Evolutionary conservation across 345 rosid species (phyloP).

Genomic region (Eucalyptus cloeziana): DNA sequence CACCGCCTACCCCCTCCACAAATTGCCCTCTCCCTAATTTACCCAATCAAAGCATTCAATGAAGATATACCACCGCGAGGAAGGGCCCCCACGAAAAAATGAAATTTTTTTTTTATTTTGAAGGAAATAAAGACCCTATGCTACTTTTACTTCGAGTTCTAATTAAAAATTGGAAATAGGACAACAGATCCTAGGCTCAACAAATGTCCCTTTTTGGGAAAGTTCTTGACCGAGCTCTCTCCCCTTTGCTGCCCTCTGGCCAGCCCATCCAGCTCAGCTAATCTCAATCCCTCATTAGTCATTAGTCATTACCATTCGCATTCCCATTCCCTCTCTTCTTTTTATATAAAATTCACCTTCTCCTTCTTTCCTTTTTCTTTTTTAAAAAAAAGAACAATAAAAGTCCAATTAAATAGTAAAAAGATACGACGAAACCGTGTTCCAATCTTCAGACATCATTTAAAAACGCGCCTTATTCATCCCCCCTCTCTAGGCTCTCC

Average conservation of each 20-base stretch:
- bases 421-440: neutral
- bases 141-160: neutral
- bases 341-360: neutral
- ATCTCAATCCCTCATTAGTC: neutral
- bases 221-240: neutral
- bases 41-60: neutral
- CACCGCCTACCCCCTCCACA: neutral
- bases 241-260: neutral
- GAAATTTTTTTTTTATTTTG: rapidly evolving
- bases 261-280: neutral
- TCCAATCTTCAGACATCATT: neutral
- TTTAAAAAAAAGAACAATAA: neutral
- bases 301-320: neutral
- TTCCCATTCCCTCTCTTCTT: neutral
- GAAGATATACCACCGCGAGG: neutral
- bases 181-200: neutral
- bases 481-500: neutral
- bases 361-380: neutral
- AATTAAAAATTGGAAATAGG: neutral
- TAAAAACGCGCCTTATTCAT: neutral
- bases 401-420: neutral
- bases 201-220: neutral
- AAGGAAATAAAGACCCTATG: neutral
- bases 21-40: neutral
- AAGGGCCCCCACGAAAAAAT: neutral